Base-by-base conservation (phyloP, 1,284 basidiomycete species). In the Boletus semigastroideus region DNA sequence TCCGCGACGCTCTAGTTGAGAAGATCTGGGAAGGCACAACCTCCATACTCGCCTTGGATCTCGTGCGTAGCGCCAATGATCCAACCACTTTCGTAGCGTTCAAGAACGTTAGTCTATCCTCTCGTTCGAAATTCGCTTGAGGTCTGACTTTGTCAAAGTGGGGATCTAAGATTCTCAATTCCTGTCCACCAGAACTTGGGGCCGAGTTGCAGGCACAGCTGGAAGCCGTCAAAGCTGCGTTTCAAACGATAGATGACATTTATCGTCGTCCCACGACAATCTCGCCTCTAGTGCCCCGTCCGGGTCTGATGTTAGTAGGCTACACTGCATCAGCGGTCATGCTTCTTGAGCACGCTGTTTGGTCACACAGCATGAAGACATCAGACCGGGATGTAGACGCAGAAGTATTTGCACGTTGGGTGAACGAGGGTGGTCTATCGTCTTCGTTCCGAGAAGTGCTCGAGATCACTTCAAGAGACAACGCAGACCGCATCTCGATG, bases 21-120 rank as follows among this genome's bases (percentile, higher is more conserved):
- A 83, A 84, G 59, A 90, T 92, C 45, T 92, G 90, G 90, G 90
- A 92, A 69, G 90, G 87, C 0, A 90, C 87, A 0, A 76, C 78
- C 5, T 80, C 80, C 4, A 84, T 90, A 2, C 75, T 91, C 1
- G 76, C 86, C 1, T 67, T 90, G 43, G 89, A 92, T 62, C 71
- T 90, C 37, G 70, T 82, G 5, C 73, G 87, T 46, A 82, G 78
- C 28, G 71, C 78, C 46, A 69, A 72, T 51, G 74, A 74, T 58
- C 64, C 69, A 5, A 42, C 51, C 4, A 70, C 73, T 1, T 53
- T 82, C 34, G 52, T 56, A 40, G 70, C 72, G 6, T 77, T 74
- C 55, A 59, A 67, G 8, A 61, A 64, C 47, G 76, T 77, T 40
- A 51, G 70, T 60, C 20, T 7, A 13, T 33, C 19, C 53, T 14